These are phyloP conservation scores for Alternaria sp. DNA, from an alignment of 2,329 filamentous ascomycete species.

Conservation along the genomic window DNA sequence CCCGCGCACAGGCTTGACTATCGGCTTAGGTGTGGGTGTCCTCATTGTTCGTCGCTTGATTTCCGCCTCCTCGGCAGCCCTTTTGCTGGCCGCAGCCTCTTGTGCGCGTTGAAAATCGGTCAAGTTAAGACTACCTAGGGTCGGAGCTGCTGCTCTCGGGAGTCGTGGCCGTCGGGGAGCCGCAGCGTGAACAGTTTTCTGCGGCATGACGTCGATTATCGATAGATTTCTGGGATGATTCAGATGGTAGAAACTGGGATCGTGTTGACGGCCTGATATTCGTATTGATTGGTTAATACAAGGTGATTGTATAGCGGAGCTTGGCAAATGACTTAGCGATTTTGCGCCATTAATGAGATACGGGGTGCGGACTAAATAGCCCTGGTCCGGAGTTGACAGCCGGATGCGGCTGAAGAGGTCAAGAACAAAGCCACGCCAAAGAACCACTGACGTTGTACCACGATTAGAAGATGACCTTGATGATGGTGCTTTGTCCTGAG, in stretches of 20 bases:
- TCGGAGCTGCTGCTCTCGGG: not conserved
- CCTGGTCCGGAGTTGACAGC: constrained; percentile 1
- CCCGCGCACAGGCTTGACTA: no score
- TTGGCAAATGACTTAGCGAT: not conserved
- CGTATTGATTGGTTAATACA: not conserved
- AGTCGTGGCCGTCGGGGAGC: not conserved
- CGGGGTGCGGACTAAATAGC: constrained; percentile 14
- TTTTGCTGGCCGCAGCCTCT: not conserved
- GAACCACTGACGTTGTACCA: not conserved
- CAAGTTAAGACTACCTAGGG: not conserved
- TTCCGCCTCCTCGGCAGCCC: not conserved
- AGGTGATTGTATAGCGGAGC: not conserved
- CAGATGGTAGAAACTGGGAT: not conserved
- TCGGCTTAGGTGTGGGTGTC: not conserved
- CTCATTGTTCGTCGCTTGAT: no score
- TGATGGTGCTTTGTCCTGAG: constrained; percentile 13
- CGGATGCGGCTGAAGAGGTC: constrained; percentile 4
- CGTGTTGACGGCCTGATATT: not conserved
- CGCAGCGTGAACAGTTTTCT: not conserved
- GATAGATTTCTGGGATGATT: not conserved
- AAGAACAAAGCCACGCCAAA: constrained; percentile 17
- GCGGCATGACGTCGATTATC: not conserved
- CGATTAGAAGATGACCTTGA: not conserved
- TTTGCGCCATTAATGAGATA: not conserved
- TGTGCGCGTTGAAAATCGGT: not conserved